Conservation (phyloP, 331 rosid genomes). For the Quercus phellos region DNA sequence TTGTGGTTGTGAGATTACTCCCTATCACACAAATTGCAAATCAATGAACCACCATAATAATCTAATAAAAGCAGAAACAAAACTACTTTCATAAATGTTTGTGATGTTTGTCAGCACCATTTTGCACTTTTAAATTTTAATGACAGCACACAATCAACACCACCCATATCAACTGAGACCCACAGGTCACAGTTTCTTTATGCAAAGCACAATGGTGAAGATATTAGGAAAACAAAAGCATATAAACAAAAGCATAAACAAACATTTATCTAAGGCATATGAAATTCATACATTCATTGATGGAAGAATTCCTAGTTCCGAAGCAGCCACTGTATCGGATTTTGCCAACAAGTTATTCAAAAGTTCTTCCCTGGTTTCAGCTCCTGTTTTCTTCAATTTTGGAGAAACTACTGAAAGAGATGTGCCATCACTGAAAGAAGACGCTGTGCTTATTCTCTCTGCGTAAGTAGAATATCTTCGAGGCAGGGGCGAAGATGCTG, state of each 20-base stretch:
- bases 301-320: conserved; percentile 50
- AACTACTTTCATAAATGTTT: not conserved
- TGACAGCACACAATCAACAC: not conserved
- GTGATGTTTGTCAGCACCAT: not conserved
- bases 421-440: conserved; percentile 58
- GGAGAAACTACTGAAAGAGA: conserved; percentile 79
- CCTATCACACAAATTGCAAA: conserved; percentile 44
- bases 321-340: conserved; percentile 49
- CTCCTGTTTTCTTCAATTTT: conserved; percentile 86
- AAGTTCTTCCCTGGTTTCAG: conserved; percentile 82
- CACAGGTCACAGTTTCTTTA: not conserved
- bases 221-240: not conserved
- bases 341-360: conserved; percentile 57
- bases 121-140: not conserved
- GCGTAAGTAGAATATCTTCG: conserved; percentile 89
- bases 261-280: conserved; percentile 18
- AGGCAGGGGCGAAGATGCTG: conserved; percentile 42
- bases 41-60: conserved; percentile 12
- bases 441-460: conserved; percentile 81
- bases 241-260: conserved; percentile 3
- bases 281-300: conserved; percentile 54
- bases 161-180: conserved; percentile 10
- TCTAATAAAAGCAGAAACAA: not conserved
- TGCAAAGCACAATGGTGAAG: conserved; percentile 6
- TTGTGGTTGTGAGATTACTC: conserved; percentile 48